Conservation (phyloP, 2,329 filamentous ascomycete genomes). For the Cercospora sojina region DNA sequence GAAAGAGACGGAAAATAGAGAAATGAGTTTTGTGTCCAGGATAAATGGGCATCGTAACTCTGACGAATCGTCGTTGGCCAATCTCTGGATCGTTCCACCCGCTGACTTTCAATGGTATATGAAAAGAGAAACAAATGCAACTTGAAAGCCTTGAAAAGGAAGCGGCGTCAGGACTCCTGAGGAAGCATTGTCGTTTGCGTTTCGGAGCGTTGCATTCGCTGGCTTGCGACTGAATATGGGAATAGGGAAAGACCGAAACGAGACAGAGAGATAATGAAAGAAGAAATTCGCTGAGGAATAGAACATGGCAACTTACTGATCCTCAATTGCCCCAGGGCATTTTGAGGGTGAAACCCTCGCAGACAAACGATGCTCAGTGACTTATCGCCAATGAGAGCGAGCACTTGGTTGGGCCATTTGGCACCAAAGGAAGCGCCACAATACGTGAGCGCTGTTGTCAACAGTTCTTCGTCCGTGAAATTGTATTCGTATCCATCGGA, state of each 20-base stretch:
- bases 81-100: not conserved
- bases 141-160: not conserved
- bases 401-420: not conserved
- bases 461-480: not conserved
- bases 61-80: not conserved
- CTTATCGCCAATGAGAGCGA: conserved; percentile 5
- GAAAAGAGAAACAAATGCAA: not conserved
- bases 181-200: not conserved
- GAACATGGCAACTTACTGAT: conserved; percentile 1
- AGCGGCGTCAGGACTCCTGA: not conserved
- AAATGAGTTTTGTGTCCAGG: not conserved
- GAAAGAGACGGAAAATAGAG: not conserved
- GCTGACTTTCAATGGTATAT: not conserved
- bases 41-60: not conserved
- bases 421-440: not conserved
- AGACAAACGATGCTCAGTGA: not conserved
- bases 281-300: not conserved
- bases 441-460: conserved; percentile 2
- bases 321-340: not conserved
- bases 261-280: not conserved
- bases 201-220: not conserved
- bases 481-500: not conserved
- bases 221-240: not conserved
- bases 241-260: not conserved
- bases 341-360: too few relatives aligned